Evolutionary conservation across 2,329 filamentous ascomycete species (phyloP).

Genomic region (Botryosphaeria dothidea): DNA sequence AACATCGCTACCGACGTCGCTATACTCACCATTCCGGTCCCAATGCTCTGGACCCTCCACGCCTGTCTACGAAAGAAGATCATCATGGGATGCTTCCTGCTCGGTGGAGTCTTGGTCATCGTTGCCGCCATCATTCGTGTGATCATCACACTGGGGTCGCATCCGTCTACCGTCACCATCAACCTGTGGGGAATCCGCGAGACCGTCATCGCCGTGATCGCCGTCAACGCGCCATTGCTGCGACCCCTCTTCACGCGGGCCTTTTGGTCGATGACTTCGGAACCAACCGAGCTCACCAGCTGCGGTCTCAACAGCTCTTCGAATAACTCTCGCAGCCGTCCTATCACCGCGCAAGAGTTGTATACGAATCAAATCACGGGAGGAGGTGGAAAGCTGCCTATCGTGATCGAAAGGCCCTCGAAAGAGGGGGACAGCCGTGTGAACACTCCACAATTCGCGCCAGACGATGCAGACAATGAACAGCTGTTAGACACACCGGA

Average conservation of each 20-base stretch:
- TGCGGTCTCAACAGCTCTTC: not conserved
- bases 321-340: not conserved
- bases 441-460: not conserved
- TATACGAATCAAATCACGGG: not conserved
- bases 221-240: constrained; percentile 38
- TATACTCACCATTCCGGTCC: constrained; percentile 36
- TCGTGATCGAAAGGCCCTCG: not conserved
- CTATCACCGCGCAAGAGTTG: not conserved
- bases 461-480: not conserved
- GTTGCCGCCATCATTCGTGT: constrained; percentile 36
- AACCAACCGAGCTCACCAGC: not conserved
- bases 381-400: not conserved
- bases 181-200: constrained; percentile 42
- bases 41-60: constrained; percentile 35
- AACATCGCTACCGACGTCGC: constrained; percentile 36
- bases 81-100: constrained; percentile 33
- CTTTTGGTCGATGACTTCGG: constrained; percentile 30
- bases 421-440: not conserved
- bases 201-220: constrained; percentile 36
- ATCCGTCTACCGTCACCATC: constrained; percentile 34
- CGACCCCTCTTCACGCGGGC: constrained; percentile 29
- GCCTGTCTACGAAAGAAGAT: constrained; percentile 35
- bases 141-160: constrained; percentile 31
- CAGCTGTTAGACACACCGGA: not conserved
- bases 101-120: constrained; percentile 39